phyloP scores from a whole-genome alignment of 2,329 filamentous ascomycete species.

The Fusarium pseudograminearum region DNA sequence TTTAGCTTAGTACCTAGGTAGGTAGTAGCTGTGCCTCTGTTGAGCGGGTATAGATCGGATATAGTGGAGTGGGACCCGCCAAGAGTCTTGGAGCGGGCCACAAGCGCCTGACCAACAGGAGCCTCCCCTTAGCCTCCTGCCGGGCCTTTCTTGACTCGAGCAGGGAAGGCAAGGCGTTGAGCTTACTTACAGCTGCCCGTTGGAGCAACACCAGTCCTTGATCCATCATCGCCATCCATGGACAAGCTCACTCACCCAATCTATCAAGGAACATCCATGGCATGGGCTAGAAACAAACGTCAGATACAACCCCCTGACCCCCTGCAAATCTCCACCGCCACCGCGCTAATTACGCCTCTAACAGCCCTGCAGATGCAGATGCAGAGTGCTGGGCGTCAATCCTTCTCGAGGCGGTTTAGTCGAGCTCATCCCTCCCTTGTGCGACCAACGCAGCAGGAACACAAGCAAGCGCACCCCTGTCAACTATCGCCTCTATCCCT shows the following conservation, averaged over 20 bases:
- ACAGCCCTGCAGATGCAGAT: slow-evolving; percentile 35
- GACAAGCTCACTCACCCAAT: neutral
- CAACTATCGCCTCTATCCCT: slow-evolving; percentile 2
- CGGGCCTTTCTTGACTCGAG: neutral
- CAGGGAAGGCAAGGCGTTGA: neutral
- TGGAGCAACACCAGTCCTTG: neutral
- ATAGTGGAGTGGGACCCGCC: neutral
- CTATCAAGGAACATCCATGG: slow-evolving; percentile 17
- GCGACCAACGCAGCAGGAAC: slow-evolving; percentile 38
- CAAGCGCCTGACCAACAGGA: neutral
- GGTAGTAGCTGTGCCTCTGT: neutral
- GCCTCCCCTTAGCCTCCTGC: neutral
- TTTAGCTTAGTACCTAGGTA: no score
- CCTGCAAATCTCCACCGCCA: slow-evolving; percentile 28
- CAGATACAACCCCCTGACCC: slow-evolving; percentile 14
- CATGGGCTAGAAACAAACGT: slow-evolving; percentile 30
- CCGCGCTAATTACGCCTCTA: slow-evolving; percentile 37
- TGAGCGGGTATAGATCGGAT: neutral
- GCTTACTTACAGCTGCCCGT: neutral
- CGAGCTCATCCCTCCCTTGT: slow-evolving; percentile 24
- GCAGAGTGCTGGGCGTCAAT: slow-evolving; percentile 25
- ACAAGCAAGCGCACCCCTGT: slow-evolving; percentile 31
- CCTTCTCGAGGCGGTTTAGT: slow-evolving; percentile 21
- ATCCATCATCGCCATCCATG: slow-evolving; percentile 5
- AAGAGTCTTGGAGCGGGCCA: neutral